phyloP scores from a whole-genome alignment of 257 asterid genomes.

The Fraxinus cuspidata region DNA sequence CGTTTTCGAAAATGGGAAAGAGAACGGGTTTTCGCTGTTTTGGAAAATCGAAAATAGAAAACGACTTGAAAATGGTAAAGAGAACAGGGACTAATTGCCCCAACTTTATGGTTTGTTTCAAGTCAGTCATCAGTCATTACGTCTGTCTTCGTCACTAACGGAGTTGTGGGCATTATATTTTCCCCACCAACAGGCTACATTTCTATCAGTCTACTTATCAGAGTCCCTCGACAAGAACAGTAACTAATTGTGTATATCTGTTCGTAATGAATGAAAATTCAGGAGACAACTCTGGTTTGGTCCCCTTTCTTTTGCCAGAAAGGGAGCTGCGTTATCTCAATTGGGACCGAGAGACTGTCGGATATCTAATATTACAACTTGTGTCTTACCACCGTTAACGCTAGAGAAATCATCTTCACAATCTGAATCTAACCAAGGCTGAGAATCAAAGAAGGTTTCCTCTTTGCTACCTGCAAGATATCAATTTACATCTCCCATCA shows the following conservation, averaged over 20 bases:
- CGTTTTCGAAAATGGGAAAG: no score
- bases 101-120: not conserved
- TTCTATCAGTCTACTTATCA: not conserved
- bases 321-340: not conserved
- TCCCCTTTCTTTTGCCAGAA: not conserved
- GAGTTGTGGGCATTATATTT: no score
- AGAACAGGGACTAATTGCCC: no score
- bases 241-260: not conserved
- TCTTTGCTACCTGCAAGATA: slow-evolving; percentile 45
- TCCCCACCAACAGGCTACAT: no score
- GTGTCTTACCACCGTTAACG: slow-evolving; percentile 46
- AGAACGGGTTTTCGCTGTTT: no score
- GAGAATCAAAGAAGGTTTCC: slow-evolving; percentile 45
- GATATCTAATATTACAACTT: not conserved
- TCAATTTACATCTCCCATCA: not conserved
- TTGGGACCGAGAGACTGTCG: not conserved
- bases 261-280: not conserved
- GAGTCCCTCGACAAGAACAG: not conserved
- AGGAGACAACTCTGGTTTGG: not conserved
- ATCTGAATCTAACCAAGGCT: slow-evolving; percentile 49
- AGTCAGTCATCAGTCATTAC: not conserved
- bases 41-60: no score
- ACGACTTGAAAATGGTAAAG: no score
- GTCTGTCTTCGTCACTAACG: not conserved
- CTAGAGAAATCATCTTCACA: slow-evolving; percentile 53